Evolutionary conservation across 805 yeast genomes (phyloP).

Genomic region (Yarrowia keelungensis): DNA sequence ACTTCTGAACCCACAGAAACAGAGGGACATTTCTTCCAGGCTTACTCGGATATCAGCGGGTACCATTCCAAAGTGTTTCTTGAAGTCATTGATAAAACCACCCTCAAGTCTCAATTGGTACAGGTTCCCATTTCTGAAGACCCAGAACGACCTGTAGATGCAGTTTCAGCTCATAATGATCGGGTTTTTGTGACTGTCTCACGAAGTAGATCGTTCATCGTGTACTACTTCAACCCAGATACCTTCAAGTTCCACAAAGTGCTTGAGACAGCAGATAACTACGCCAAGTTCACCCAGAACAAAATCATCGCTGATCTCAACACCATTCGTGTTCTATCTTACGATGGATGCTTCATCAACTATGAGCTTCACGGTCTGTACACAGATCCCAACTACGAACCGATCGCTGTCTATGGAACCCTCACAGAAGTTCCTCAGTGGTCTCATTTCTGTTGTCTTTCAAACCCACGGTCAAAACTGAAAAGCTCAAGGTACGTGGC

Average conservation of each 20-base stretch:
- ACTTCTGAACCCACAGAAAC: constrained; percentile 8
- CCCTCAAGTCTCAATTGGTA: not conserved
- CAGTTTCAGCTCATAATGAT: constrained; percentile 3
- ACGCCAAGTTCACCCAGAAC: not conserved
- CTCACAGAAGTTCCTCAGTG: not conserved
- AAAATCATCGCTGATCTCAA: constrained; percentile 7
- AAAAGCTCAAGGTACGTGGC: constrained; percentile 17
- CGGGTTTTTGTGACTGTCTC: not conserved
- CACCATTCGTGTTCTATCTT: not conserved
- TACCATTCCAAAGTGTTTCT: not conserved
- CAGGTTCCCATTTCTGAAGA: constrained; percentile 1
- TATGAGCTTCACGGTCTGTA: constrained; percentile 5
- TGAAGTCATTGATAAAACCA: not conserved
- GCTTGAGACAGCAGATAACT: not conserved
- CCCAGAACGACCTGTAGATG: not conserved
- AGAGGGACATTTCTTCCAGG: not conserved
- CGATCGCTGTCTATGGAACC: not conserved
- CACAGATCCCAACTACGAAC: constrained; percentile 1
- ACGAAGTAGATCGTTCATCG: not conserved
- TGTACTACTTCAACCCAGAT: constrained; percentile 1
- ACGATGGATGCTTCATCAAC: constrained; percentile 5
- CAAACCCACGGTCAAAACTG: constrained; percentile 7
- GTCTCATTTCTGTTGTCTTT: not conserved
- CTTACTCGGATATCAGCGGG: not conserved
- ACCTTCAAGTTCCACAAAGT: not conserved